Conservation (phyloP, 1,284 basidiomycete genomes). For the Ustilago trichophora region DNA sequence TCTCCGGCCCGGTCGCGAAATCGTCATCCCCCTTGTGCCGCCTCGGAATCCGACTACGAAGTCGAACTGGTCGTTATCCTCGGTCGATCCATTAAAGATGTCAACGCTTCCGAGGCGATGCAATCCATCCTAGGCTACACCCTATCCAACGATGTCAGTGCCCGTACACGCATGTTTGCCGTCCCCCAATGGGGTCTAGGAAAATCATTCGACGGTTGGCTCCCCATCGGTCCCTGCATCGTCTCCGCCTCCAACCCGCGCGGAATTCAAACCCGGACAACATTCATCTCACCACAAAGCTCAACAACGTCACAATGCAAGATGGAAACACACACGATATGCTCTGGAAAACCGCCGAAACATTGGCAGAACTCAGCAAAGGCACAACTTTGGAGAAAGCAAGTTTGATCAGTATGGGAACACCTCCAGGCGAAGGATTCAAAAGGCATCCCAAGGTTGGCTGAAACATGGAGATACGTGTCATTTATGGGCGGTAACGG, state of each 20-base stretch:
- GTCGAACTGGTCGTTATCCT: constrained; percentile 55
- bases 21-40: constrained; percentile 44
- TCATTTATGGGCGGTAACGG: constrained; percentile 29
- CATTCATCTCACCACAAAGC: constrained; percentile 73
- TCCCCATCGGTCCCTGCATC: constrained; percentile 42
- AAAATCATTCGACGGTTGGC: constrained; percentile 46
- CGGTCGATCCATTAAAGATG: constrained; percentile 34
- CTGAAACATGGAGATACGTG: constrained; percentile 81
- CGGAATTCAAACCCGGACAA: constrained; percentile 77
- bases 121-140: constrained; percentile 48
- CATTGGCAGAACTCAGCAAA: constrained; percentile 34
- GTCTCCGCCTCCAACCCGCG: constrained; percentile 66
- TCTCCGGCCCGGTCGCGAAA: constrained; percentile 41
- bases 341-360: constrained; percentile 59
- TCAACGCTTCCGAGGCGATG: constrained; percentile 24
- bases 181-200: constrained; percentile 53
- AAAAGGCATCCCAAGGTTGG: constrained; percentile 76
- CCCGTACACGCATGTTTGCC: constrained; percentile 51
- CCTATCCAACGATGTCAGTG: constrained; percentile 49
- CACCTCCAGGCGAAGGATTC: constrained; percentile 74
- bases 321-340: constrained; percentile 74
- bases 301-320: constrained; percentile 78
- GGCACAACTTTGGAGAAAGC: constrained; percentile 85
- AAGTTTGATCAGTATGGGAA: constrained; percentile 77
- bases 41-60: constrained; percentile 51